These are phyloP conservation scores for Arthrobotrys megalospora DNA, from an alignment of 2,329 filamentous ascomycete species.

Conservation along the genomic window DNA sequence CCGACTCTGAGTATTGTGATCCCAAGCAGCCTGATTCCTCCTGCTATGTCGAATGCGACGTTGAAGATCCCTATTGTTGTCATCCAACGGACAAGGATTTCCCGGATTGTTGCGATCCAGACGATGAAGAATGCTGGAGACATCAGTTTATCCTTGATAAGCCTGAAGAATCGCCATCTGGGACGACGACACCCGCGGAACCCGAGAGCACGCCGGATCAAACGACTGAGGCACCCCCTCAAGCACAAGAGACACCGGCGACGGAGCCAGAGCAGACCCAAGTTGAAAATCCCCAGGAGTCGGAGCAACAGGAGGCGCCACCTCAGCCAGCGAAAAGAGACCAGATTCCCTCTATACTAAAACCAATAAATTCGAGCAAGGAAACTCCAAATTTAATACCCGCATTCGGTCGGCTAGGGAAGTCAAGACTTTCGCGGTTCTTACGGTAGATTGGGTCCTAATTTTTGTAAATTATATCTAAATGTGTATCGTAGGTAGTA, in stretches of 20 bases:
- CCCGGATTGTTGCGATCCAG: constrained; percentile 53
- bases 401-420: background rate
- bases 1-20: constrained; percentile 38
- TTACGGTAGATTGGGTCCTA: background rate
- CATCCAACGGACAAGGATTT: constrained; percentile 51
- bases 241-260: background rate
- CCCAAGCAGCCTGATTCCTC: constrained; percentile 47
- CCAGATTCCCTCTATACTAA: background rate
- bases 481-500: too few relatives aligned
- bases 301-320: constrained; percentile 7
- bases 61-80: constrained; percentile 54
- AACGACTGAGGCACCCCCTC: constrained; percentile 1
- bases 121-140: constrained; percentile 53
- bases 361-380: background rate
- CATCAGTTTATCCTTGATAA: constrained; percentile 53
- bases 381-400: background rate
- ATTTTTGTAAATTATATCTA: too few relatives aligned
- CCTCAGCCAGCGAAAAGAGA: constrained; percentile 22
- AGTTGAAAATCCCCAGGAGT: background rate
- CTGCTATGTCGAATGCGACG: constrained; percentile 49
- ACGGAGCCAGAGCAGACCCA: background rate
- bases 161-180: constrained; percentile 21
- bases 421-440: background rate
- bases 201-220: constrained; percentile 9
- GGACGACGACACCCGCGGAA: constrained; percentile 2